Base-by-base conservation (phyloP, 805 yeast species). In the Myxozyma monticola region DNA sequence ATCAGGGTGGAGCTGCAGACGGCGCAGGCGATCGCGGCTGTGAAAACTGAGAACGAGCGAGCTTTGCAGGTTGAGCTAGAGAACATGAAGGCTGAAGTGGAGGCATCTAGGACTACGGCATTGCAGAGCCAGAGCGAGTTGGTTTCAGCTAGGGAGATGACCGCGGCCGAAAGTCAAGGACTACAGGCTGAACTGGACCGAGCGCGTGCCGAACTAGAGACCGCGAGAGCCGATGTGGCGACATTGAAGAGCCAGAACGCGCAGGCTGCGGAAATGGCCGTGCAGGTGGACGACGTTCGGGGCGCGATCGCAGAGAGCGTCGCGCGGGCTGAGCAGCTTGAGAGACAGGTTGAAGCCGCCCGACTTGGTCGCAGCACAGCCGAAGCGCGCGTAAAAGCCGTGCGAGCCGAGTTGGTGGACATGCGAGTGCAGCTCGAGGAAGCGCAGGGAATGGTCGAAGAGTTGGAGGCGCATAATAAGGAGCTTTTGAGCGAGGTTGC, bases 111-210 rank as follows among this genome's bases (percentile, higher is more conserved):
- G n/a, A n/a, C n/a, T n/a, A n/a, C n/a, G n/a, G n/a, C n/a, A n/a
- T n/a, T n/a, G n/a, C n/a, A n/a, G n/a, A n/a, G n/a, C n/a, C n/a
- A n/a, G n/a, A n/a, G n/a, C n/a, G n/a, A n/a, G n/a, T n/a, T n/a
- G n/a, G n/a, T n/a, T n/a, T n/a, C n/a, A n/a, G n/a, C n/a, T n/a
- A 38, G 42, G 26, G 49, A 60, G 24, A 39, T 61, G 20, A 47
- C 51, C 30, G 46, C 37, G 14, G 25, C 20, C 8, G 37, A 33
- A 33, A 18, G 18, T 33, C 18, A 12, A 7, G 20, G 20, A n/a
- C 8, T 8, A 33, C 31, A 14, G 31, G 9, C 31, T 28, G 31
- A 28, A 14, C 31, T 37, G 18, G 44, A 40, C 12, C 41, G 35
- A 15, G 20, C 37, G 25, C 18, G 33, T 15, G 30, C 24, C 17